phyloP scores from a whole-genome alignment of 495 filamentous ascomycete species.

The Chaetomium fimeti region DNA sequence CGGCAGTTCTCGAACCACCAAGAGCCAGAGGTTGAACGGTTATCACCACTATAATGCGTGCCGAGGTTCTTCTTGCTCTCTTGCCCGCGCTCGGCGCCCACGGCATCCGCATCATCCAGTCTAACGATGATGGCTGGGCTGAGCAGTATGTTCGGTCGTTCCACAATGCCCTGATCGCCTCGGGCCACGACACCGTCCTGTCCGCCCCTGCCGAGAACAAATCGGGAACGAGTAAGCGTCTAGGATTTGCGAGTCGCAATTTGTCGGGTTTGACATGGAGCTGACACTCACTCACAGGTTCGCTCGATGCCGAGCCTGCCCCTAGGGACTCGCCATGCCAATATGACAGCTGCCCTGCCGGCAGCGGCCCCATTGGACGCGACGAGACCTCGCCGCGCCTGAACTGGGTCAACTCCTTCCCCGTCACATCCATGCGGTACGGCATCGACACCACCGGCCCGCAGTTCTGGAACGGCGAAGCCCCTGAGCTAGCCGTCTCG shows the following conservation, averaged over 20 bases:
- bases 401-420: conserved; percentile 70
- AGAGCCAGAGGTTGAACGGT: neutral
- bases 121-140: conserved; percentile 73
- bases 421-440: conserved; percentile 62
- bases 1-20: neutral
- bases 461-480: conserved; percentile 48
- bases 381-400: conserved; percentile 57
- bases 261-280: neutral
- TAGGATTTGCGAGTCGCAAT: neutral
- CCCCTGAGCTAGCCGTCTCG: conserved; percentile 59
- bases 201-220: conserved; percentile 64
- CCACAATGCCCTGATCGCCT: conserved; percentile 50
- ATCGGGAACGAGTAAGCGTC: conserved; percentile 56
- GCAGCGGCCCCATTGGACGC: conserved; percentile 52
- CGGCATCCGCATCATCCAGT: conserved; percentile 57
- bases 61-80: conserved; percentile 12
- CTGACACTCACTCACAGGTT: conserved; percentile 43
- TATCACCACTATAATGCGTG: conserved; percentile 4
- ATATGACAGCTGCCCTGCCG: conserved; percentile 57
- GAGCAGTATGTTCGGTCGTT: conserved; percentile 62
- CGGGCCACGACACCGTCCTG: conserved; percentile 59
- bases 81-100: conserved; percentile 16
- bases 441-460: conserved; percentile 58
- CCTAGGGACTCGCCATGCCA: conserved; percentile 51
- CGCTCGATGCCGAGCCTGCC: conserved; percentile 48